Base-by-base conservation (phyloP, 345 rosid species). In the Triadica sebifera region DNA sequence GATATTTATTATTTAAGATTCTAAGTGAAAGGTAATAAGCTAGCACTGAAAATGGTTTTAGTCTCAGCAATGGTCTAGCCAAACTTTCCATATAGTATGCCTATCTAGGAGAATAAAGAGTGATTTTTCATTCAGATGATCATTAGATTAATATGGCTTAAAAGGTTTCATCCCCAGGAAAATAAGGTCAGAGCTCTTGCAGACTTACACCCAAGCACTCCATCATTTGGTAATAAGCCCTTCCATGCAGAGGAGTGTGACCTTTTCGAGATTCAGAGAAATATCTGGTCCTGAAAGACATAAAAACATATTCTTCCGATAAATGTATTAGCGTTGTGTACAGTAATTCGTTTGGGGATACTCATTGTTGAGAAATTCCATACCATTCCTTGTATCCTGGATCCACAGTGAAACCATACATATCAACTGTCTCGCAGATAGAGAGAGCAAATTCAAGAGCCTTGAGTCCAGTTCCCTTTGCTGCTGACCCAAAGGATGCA, bases 181-280 rank as follows among this genome's bases (percentile, higher is more conserved):
- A 25, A 51, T 10, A 65, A 5, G 7, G 72, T 38, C 49, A 71
- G 66, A 45, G 61, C 62, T 24, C 41, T 47, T 79, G 38, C 46
- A 65, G 70, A 80, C 93, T 86, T 90, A 91, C 98, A 82, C 97
- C 99, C 81, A 95, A 86, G 79, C 97, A 95, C 82, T 93, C 99
- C 98, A 95, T 95, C 98, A 95, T 88, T 84, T 93, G 98, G 84
- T 93, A 93, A 84, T 91, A 96, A 81, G 98, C 97, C 76, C 99
- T 86, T 51, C 99, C 99, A 73, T 89, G 97, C 78, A 96, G 85
- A 73, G 99, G 99, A 53, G 97, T 96, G 85, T 96, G 99, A 45
- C 99, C 99, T 81, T 91, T 83, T 61, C 97, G 88, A 34, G 95
- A 90, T 89, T 96, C 96, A 50, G 98, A 96, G 84, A 93, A 93